Conservation (phyloP, 106 monocot genomes). For the Chionographis japonica region DNA sequence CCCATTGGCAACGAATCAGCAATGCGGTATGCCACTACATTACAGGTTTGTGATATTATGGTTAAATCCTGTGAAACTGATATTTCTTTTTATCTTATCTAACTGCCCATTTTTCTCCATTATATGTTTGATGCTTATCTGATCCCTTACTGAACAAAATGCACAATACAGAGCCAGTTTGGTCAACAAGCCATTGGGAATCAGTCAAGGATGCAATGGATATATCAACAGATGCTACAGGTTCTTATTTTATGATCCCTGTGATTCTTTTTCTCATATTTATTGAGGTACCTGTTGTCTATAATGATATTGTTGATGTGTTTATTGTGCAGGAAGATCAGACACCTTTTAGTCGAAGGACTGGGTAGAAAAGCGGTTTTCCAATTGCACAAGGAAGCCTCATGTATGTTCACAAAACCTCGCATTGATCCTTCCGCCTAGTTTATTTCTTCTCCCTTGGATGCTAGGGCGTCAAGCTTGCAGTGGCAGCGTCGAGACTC, state of each 20-base stretch:
- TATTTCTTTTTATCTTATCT: no score
- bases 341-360: conserved; percentile 24
- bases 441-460: no score
- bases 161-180: conserved; percentile 20
- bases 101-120: no score
- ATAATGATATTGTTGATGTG: no score
- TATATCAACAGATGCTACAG: conserved; percentile 42
- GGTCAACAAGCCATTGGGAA: conserved; percentile 31
- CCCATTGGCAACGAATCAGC: conserved; percentile 22
- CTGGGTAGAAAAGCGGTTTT: conserved; percentile 4
- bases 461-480: no score
- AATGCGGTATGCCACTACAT: conserved; percentile 17
- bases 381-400: no score
- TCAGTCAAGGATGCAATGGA: conserved; percentile 43
- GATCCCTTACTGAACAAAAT: not conserved
- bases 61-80: no score
- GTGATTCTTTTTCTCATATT: not conserved
- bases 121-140: not conserved
- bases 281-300: no score
- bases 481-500: no score
- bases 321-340: conserved; percentile 34
- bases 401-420: no score
- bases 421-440: no score
- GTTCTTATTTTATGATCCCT: conserved; percentile 5
- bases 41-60: conserved; percentile 33